Conservation (phyloP, 2,329 filamentous ascomycete species). For the Myriosclerotinia curreyana region DNA sequence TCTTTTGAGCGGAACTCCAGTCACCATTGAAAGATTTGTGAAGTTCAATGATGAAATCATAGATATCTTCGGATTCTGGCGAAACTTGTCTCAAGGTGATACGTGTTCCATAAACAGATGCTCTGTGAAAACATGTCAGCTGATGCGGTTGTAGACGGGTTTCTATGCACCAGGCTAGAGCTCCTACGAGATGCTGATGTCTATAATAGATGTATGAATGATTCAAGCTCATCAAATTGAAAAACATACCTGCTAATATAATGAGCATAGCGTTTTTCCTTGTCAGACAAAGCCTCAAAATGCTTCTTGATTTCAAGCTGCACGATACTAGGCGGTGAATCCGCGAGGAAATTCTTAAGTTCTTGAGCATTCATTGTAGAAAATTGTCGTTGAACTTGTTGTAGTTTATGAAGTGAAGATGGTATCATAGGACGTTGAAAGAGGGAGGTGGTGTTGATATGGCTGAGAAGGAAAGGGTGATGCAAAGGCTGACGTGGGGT, state of each 20-base stretch:
- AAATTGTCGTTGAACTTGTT: conserved; percentile 30
- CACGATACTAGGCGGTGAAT: conserved; percentile 85
- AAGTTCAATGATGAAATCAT: conserved; percentile 73
- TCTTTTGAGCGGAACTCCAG: conserved; percentile 64
- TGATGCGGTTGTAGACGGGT: conserved; percentile 19
- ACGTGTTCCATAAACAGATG: conserved; percentile 72
- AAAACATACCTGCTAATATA: conserved; percentile 70
- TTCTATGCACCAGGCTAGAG: not conserved
- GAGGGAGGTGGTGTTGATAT: conserved; percentile 2
- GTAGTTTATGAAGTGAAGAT: conserved; percentile 29
- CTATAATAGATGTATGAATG: not conserved
- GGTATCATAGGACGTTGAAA: conserved; percentile 20
- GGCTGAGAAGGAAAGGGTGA: conserved; percentile 11
- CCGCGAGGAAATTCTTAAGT: conserved; percentile 78
- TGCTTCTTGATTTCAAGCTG: conserved; percentile 88
- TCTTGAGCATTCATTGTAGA: conserved; percentile 55
- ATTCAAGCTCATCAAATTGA: not conserved
- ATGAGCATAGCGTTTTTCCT: conserved; percentile 88
- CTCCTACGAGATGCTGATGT: too few relatives aligned
- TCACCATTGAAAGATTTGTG: conserved; percentile 65
- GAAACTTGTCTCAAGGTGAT: conserved; percentile 79
- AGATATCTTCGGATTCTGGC: conserved; percentile 77
- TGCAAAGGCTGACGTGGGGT: conserved; percentile 21
- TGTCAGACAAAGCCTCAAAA: conserved; percentile 72
- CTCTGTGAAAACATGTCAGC: conserved; percentile 47